phyloP scores from a whole-genome alignment of 768 basidiomycete species.

The Lactarius psammicola region DNA sequence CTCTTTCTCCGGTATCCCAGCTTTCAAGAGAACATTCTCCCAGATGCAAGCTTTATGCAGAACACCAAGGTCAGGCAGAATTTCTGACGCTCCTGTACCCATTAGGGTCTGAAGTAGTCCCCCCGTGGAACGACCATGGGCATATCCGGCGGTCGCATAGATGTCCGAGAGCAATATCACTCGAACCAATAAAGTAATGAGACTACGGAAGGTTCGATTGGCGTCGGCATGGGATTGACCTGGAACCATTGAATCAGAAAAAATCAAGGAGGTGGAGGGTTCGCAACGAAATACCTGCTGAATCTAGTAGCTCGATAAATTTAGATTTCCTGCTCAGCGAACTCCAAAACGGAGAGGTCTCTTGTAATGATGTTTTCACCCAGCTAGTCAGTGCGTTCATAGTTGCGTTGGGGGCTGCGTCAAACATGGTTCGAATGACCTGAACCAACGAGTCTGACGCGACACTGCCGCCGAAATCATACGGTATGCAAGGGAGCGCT shows the following conservation, averaged over 20 bases:
- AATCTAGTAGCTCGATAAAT: slow-evolving; percentile 61
- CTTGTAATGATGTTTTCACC: slow-evolving; percentile 65
- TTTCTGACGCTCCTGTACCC: slow-evolving; percentile 56
- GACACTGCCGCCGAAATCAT: slow-evolving; percentile 81
- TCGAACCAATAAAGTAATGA: slow-evolving; percentile 75
- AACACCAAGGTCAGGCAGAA: slow-evolving; percentile 70
- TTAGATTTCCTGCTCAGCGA: slow-evolving; percentile 53
- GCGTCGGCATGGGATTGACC: slow-evolving; percentile 49
- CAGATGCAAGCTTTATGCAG: slow-evolving; percentile 81
- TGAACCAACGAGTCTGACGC: slow-evolving; percentile 86
- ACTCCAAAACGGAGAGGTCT: slow-evolving; percentile 73
- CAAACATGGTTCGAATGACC: slow-evolving; percentile 85
- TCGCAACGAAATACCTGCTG: slow-evolving; percentile 31
- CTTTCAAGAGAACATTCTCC: slow-evolving; percentile 82
- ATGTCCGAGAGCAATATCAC: slow-evolving; percentile 84
- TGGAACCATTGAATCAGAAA: slow-evolving; percentile 29
- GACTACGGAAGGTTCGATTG: slow-evolving; percentile 65
- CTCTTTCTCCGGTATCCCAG: slow-evolving; percentile 43
- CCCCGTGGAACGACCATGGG: slow-evolving; percentile 75
- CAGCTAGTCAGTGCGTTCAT: slow-evolving; percentile 66
- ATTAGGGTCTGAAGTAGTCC: slow-evolving; percentile 74
- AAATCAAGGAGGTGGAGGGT: background rate
- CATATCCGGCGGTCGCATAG: slow-evolving; percentile 78
- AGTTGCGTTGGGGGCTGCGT: slow-evolving; percentile 77
- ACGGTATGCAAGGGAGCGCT: slow-evolving; percentile 81